Evolutionary conservation across 106 monocot genomes (phyloP).

Genomic region (Xerophyta viscosa): DNA sequence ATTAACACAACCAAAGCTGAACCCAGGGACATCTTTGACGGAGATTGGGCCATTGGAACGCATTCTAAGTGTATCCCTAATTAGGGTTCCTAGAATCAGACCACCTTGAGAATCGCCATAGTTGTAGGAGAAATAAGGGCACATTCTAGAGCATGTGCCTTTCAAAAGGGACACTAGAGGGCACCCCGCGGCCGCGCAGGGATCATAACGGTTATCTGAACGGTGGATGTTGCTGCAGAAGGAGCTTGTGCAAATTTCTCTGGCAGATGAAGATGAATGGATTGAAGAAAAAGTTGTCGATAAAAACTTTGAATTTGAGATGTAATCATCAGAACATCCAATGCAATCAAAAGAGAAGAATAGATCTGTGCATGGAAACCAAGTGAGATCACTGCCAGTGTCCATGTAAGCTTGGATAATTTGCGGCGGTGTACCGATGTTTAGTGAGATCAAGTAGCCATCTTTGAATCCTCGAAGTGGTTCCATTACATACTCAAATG

Average conservation of each 20-base stretch:
- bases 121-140: constrained; percentile 41
- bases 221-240: constrained; percentile 23
- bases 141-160: constrained; percentile 20
- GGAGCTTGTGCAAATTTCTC: constrained; percentile 20
- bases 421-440: constrained; percentile 28
- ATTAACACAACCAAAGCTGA: constrained; percentile 30
- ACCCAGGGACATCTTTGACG: constrained; percentile 8
- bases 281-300: constrained; percentile 18
- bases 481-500: constrained; percentile 19
- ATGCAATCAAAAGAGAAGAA: constrained; percentile 19
- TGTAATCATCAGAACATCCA: constrained; percentile 16
- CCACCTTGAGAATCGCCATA: constrained; percentile 32
- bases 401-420: constrained; percentile 27
- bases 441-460: constrained; percentile 25
- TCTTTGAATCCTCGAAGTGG: constrained; percentile 25
- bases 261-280: constrained; percentile 13
- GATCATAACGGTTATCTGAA: constrained; percentile 26
- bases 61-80: constrained; percentile 20
- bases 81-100: constrained; percentile 22
- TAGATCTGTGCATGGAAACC: constrained; percentile 28
- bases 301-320: constrained; percentile 1
- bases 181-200: constrained; percentile 23
- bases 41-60: constrained; percentile 2
- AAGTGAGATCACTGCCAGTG: constrained; percentile 40
- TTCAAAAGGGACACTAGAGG: constrained; percentile 10